Percentiles rank a stretch among this genome's conserved stretches.
phyloP scores from a whole-genome alignment of 1,284 basidiomycete genomes.

The Tranzscheliella williamsii region DNA sequence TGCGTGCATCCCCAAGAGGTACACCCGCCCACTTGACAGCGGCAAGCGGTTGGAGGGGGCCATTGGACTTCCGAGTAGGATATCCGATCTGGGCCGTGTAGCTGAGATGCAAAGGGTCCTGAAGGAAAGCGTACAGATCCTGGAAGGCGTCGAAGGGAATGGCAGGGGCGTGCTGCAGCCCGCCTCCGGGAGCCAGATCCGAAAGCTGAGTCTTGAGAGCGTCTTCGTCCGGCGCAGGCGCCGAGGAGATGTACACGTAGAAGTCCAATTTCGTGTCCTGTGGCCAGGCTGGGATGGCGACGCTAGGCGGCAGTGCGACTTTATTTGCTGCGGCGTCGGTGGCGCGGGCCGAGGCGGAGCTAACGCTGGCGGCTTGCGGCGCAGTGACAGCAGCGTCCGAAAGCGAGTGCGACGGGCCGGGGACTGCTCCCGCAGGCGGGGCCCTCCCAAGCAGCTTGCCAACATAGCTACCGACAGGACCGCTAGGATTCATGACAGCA shows the following conservation, averaged over 20 bases:
- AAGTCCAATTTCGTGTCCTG: conserved; percentile 28
- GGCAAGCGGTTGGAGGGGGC: conserved; percentile 15
- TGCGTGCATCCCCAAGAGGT: conserved; percentile 16
- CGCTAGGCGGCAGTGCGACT: conserved; percentile 6
- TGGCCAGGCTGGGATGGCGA: conserved; percentile 27
- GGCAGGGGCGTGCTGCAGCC: conserved; percentile 4
- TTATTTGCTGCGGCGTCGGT: neutral
- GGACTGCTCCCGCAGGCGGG: neutral
- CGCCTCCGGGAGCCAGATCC: conserved; percentile 20
- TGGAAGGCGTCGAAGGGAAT: conserved; percentile 28
- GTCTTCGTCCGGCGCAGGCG: conserved; percentile 6
- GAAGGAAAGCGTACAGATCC: conserved; percentile 9
- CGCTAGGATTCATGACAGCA: conserved; percentile 24
- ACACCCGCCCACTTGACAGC: conserved; percentile 38
- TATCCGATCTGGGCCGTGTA: conserved; percentile 1
- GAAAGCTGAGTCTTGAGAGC: conserved; percentile 35
- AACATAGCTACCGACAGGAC: conserved; percentile 18
- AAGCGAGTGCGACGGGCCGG: neutral
- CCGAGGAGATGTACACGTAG: conserved; percentile 39
- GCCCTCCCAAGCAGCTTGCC: conserved; percentile 16
- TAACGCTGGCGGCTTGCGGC: neutral
- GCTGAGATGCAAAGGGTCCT: conserved; percentile 9
- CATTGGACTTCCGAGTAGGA: neutral
- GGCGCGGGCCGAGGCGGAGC: neutral
- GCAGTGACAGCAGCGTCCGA: neutral